Conservation (phyloP, 768 basidiomycete species). For the Chalciporus chontae region DNA sequence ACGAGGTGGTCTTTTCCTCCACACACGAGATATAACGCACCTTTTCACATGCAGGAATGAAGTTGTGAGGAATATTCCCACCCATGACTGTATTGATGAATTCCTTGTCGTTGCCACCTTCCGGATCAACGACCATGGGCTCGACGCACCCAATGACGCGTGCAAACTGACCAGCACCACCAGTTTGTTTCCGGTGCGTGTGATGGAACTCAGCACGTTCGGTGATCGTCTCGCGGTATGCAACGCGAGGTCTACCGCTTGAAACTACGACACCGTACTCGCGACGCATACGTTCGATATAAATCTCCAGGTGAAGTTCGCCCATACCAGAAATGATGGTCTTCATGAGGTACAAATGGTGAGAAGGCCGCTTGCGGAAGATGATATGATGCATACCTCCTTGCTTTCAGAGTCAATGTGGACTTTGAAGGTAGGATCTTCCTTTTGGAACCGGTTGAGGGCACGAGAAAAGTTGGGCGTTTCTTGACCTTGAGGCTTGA, state of each 20-base stretch:
- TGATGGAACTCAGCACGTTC: slow-evolving; percentile 79
- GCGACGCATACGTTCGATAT: slow-evolving; percentile 97
- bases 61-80: slow-evolving; percentile 86
- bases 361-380: neutral
- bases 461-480: slow-evolving; percentile 96
- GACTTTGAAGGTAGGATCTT: slow-evolving; percentile 98
- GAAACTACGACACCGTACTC: slow-evolving; percentile 93
- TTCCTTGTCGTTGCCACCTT: slow-evolving; percentile 76
- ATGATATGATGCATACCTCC: slow-evolving; percentile 53
- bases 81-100: slow-evolving; percentile 92
- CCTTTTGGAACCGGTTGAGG: slow-evolving; percentile 95
- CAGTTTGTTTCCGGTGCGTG: slow-evolving; percentile 97
- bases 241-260: slow-evolving; percentile 94
- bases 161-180: slow-evolving; percentile 95
- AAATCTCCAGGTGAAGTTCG: slow-evolving; percentile 97
- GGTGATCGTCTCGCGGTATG: slow-evolving; percentile 93
- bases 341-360: slow-evolving; percentile 34
- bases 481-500: slow-evolving; percentile 90
- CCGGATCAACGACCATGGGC: slow-evolving; percentile 71
- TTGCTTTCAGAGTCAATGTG: slow-evolving; percentile 93
- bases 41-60: slow-evolving; percentile 94
- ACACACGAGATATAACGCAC: slow-evolving; percentile 37
- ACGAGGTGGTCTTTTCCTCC: neutral
- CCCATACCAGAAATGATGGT: slow-evolving; percentile 99
- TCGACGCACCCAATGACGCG: slow-evolving; percentile 90